phyloP scores from a whole-genome alignment of 1,284 basidiomycete species.

The Trichosporon coremiiforme region DNA sequence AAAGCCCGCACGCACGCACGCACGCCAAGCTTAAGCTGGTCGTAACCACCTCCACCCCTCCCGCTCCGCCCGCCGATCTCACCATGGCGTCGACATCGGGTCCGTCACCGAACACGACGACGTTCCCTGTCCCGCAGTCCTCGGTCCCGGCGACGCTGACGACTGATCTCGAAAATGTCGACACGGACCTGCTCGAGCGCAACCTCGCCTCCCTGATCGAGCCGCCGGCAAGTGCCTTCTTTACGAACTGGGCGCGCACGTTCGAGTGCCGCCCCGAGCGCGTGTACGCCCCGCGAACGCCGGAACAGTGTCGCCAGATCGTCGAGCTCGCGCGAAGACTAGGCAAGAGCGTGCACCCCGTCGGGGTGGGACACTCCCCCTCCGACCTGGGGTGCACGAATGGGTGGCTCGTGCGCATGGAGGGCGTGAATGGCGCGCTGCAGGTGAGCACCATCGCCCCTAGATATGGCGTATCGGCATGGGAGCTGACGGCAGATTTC shows the following conservation, averaged over 20 bases:
- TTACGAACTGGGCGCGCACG: conserved; percentile 62
- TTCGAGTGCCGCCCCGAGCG: conserved; percentile 57
- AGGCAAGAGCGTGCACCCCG: conserved; percentile 72
- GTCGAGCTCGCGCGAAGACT: conserved; percentile 81
- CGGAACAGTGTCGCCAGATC: conserved; percentile 72
- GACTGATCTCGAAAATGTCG: conserved; percentile 17
- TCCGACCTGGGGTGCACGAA: conserved; percentile 86
- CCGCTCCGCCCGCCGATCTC: not conserved
- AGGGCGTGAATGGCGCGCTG: conserved; percentile 68
- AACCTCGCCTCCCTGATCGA: conserved; percentile 2
- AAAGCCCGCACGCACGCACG: not conserved
- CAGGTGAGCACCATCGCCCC: conserved; percentile 63
- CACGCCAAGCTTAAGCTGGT: not conserved
- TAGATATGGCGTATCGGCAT: not conserved
- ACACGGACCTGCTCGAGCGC: conserved; percentile 6
- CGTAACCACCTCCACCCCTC: not conserved
- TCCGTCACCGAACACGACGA: conserved; percentile 6
- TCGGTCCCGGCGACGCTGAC: conserved; percentile 3
- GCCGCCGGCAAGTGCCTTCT: conserved; percentile 35
- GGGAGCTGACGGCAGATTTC: conserved; percentile 64
- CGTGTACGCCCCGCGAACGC: conserved; percentile 75
- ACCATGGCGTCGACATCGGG: not conserved
- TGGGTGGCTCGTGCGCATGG: conserved; percentile 78
- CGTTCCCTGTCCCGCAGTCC: conserved; percentile 5
- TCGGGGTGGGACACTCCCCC: conserved; percentile 89